These are phyloP conservation scores for Alternaria sp. DNA, from an alignment of 2,329 filamentous ascomycete genomes.

Conservation along the genomic window DNA sequence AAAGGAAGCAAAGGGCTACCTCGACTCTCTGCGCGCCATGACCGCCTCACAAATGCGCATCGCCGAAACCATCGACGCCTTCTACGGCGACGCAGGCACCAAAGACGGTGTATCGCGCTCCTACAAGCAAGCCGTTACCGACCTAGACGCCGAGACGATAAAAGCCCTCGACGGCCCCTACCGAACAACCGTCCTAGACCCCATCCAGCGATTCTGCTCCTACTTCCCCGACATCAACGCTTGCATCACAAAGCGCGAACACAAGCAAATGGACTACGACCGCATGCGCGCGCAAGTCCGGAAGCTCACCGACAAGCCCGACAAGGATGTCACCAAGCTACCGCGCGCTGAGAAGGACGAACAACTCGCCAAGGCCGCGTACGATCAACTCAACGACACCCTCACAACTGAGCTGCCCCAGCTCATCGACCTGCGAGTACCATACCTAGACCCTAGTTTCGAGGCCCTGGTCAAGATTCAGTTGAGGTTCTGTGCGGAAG, in stretches of 20 bases:
- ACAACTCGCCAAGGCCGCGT: constrained; percentile 89
- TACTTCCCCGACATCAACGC: constrained; percentile 99
- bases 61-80: constrained; percentile 98
- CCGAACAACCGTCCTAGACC: constrained; percentile 90
- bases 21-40: constrained; percentile 97
- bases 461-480: constrained; percentile 99
- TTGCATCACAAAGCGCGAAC: constrained; percentile 98
- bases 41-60: constrained; percentile 99
- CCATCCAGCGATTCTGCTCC: constrained; percentile 93
- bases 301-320: constrained; percentile 95
- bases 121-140: constrained; percentile 98
- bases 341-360: constrained; percentile 95
- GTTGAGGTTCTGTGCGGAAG: constrained; percentile 94
- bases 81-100: constrained; percentile 95
- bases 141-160: constrained; percentile 96
- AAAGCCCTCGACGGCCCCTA: constrained; percentile 98
- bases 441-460: constrained; percentile 95
- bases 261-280: constrained; percentile 99
- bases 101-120: constrained; percentile 93
- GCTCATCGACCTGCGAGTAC: constrained; percentile 93
- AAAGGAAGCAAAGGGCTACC: constrained; percentile 97
- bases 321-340: constrained; percentile 97
- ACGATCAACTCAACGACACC: constrained; percentile 97
- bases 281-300: constrained; percentile 94
- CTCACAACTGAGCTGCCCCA: constrained; percentile 91